A percentile compares a stretch with the other conserved stretches of the same genome.
Evolutionary conservation across 805 yeast genomes (phyloP).

Genomic region (Komagataella kurtzmanii): DNA sequence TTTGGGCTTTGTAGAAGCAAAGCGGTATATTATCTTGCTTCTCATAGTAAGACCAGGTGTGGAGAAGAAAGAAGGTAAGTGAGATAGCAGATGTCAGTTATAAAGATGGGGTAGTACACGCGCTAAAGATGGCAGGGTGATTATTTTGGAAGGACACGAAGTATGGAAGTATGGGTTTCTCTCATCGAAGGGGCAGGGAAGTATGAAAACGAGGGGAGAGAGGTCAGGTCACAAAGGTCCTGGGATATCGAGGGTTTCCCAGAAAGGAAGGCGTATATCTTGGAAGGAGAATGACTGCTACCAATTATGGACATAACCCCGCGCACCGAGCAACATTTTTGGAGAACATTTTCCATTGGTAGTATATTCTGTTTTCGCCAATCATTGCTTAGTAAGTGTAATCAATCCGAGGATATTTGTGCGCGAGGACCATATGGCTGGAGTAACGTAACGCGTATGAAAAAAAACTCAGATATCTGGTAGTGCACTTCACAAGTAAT

Average conservation of each 20-base stretch:
- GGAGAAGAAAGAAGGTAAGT: neutral
- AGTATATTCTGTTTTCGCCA: too few species aligned
- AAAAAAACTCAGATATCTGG: neutral
- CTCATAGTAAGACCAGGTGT: neutral
- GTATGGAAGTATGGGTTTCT: neutral
- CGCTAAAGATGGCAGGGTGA: neutral
- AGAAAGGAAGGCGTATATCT: neutral
- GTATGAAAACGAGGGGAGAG: neutral
- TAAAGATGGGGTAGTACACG: neutral
- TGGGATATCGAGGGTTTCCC: neutral
- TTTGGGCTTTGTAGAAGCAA: neutral
- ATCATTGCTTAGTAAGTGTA: neutral
- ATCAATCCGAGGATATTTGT: neutral
- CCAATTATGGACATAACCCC: too few species aligned
- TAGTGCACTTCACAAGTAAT: neutral
- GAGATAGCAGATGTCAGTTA: neutral
- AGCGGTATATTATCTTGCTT: neutral
- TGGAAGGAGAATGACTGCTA: neutral
- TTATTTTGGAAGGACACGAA: neutral
- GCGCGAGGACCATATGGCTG: neutral
- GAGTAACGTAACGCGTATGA: neutral
- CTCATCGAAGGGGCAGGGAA: neutral
- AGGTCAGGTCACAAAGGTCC: neutral
- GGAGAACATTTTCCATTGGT: too few species aligned
- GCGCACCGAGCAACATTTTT: too few species aligned